Conservation (phyloP, 225 moss, liverwort and hornwort genomes). For the Ulota crispa region DNA sequence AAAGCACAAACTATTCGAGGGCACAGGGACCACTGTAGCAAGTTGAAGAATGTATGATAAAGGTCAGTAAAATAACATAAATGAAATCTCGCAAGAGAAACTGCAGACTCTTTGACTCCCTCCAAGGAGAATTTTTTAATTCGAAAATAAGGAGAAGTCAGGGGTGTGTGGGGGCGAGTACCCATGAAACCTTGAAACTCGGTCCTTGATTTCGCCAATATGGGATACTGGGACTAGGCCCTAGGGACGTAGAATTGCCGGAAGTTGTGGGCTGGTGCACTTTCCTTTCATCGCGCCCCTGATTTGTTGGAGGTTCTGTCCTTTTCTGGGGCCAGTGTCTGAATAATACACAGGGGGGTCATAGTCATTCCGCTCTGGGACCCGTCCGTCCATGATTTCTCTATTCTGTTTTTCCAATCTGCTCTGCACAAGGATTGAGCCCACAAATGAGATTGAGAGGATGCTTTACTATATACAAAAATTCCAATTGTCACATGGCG, state of each 20-base stretch:
- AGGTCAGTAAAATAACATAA: too few relatives aligned
- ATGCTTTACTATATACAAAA: not conserved
- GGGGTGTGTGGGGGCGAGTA: not conserved
- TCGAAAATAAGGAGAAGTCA: too few relatives aligned
- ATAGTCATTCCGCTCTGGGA: not conserved
- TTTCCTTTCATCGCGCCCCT: slow-evolving; percentile 29
- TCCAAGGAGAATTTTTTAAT: too few relatives aligned
- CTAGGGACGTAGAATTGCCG: not conserved
- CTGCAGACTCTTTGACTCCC: too few relatives aligned
- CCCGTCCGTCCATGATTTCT: not conserved
- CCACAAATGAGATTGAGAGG: not conserved
- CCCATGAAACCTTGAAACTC: not conserved
- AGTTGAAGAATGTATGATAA: too few relatives aligned
- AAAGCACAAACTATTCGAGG: too few relatives aligned
- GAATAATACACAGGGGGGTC: slow-evolving; percentile 15
- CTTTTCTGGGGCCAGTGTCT: slow-evolving; percentile 4
- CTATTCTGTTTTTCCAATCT: not conserved
- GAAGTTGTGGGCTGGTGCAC: slow-evolving; percentile 17
- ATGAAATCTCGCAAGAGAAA: too few relatives aligned
- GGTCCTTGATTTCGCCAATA: slow-evolving; percentile 29
- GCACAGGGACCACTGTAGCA: too few relatives aligned
- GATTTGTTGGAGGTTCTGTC: slow-evolving; percentile 37
- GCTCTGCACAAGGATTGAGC: slow-evolving; percentile 1
- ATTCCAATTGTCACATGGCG: slow-evolving; percentile 5
- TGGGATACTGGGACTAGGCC: slow-evolving; percentile 27